These are phyloP conservation scores for Calonectria pseudoturangicola DNA, from an alignment of 2,329 filamentous ascomycete species.

Conservation along the genomic window DNA sequence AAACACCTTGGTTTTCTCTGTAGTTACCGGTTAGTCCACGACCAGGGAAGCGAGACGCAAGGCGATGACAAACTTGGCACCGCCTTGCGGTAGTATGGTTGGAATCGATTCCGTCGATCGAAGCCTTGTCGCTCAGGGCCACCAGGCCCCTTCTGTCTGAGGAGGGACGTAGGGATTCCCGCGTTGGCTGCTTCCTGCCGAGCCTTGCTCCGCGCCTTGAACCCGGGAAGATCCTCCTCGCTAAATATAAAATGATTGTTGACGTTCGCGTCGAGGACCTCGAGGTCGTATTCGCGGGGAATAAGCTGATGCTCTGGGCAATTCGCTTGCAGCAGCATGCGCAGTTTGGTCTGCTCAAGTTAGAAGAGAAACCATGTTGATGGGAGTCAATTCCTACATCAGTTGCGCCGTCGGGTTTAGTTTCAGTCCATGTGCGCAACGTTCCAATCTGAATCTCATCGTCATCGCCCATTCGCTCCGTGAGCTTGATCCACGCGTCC, in stretches of 20 bases:
- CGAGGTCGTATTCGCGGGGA: constrained; percentile 92
- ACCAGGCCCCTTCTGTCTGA: constrained; percentile 63
- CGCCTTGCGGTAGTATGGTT: constrained; percentile 80
- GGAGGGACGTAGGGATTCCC: constrained; percentile 75
- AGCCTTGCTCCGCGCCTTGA: constrained; percentile 68
- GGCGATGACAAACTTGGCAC: constrained; percentile 79
- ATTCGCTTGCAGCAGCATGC: constrained; percentile 80
- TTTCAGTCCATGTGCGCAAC: constrained; percentile 75
- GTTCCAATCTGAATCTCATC: constrained; percentile 89
- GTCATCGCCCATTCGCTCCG: constrained; percentile 81
- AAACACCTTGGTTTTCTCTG: constrained; percentile 86
- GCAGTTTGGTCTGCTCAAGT: constrained; percentile 61
- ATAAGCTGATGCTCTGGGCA: constrained; percentile 81
- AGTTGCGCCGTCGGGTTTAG: constrained; percentile 71
- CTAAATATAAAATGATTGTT: constrained; percentile 94
- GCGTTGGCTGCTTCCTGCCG: constrained; percentile 74
- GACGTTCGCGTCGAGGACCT: constrained; percentile 77
- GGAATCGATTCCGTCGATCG: constrained; percentile 66
- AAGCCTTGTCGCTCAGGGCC: constrained; percentile 67
- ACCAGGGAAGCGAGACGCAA: neutral
- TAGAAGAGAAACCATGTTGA: constrained; percentile 22
- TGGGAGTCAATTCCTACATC: constrained; percentile 56
- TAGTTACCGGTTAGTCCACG: constrained; percentile 47
- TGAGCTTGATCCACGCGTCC: constrained; percentile 80
- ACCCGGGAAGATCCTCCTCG: constrained; percentile 87